These are phyloP conservation scores for Saccharomyces uvarum DNA, from an alignment of 1,139 yeast species.

Conservation along the genomic window DNA sequence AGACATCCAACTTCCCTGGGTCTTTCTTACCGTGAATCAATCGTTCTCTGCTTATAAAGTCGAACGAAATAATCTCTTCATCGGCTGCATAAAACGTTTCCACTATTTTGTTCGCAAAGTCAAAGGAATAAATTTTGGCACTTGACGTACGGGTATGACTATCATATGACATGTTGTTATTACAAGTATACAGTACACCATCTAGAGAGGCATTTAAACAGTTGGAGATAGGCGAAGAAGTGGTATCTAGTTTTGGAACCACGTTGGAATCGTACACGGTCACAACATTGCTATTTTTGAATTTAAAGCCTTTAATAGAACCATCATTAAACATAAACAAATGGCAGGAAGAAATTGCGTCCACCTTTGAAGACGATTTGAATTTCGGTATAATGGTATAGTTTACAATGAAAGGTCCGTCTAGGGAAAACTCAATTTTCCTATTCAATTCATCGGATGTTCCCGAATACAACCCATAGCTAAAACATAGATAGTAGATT, in stretches of 20 bases:
- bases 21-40: not conserved
- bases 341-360: not conserved
- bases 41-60: not conserved
- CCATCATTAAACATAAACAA: not conserved
- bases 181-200: not conserved
- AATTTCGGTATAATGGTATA: not conserved
- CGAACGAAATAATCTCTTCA: not conserved
- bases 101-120: not conserved
- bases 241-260: not conserved
- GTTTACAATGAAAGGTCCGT: not conserved
- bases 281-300: not conserved
- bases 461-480: not conserved
- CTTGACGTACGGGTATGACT: not conserved
- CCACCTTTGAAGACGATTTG: not conserved
- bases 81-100: not conserved
- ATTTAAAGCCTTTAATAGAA: not conserved
- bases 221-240: not conserved
- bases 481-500: not conserved
- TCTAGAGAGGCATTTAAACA: not conserved
- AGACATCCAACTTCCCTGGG: not conserved
- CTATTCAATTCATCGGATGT: not conserved
- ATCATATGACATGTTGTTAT: not conserved
- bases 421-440: not conserved
- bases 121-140: not conserved
- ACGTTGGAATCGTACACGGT: not conserved